phyloP scores from a whole-genome alignment of 345 rosid genomes.

The Salix purpurea region DNA sequence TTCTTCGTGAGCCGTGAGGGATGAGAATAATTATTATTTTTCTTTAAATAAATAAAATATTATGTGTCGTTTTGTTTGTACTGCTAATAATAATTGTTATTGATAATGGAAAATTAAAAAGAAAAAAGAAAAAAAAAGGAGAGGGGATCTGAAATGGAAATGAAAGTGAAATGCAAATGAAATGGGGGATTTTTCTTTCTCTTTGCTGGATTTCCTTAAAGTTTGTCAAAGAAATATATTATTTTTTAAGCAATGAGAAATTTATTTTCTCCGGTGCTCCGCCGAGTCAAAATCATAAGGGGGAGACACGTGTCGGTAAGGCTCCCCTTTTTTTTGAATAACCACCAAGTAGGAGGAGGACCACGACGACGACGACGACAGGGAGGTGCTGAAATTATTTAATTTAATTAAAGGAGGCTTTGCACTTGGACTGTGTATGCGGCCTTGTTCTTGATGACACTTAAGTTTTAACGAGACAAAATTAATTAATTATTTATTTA shows the following conservation, averaged over 20 bases:
- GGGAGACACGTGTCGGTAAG: conserved; percentile 23
- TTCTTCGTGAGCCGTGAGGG: neutral
- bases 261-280: conserved; percentile 33
- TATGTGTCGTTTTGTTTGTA: no score
- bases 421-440: neutral
- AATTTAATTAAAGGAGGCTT: no score
- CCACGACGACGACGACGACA: neutral
- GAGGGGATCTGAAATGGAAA: neutral
- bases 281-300: conserved; percentile 35
- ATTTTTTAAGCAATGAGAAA: conserved; percentile 7
- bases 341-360: neutral
- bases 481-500: no score
- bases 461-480: neutral
- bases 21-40: neutral
- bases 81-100: neutral
- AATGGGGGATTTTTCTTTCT: conserved; percentile 15
- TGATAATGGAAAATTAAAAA: neutral
- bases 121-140: neutral
- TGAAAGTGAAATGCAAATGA: conserved; percentile 43
- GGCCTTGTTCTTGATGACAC: neutral
- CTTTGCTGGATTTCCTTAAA: neutral
- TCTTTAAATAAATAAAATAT: neutral
- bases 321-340: neutral
- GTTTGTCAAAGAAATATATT: neutral
- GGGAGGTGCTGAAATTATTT: neutral